Percentiles rank a stretch among this genome's conserved stretches.
These are phyloP conservation scores for Hygrocybe punicea DNA, from an alignment of 768 basidiomycete species.

Conservation along the genomic window DNA sequence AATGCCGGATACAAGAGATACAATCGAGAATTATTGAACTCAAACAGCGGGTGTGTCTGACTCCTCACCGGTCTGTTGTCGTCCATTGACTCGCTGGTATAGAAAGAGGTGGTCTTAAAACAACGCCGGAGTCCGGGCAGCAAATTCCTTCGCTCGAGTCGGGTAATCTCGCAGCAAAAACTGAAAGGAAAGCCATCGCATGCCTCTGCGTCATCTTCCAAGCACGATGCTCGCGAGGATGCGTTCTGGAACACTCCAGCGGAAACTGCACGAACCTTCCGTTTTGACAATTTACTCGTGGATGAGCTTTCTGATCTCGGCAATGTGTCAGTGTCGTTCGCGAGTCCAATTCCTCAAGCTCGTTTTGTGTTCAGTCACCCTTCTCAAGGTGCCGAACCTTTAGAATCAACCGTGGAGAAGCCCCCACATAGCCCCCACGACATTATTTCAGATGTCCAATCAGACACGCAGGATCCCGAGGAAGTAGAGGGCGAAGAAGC, in stretches of 20 bases:
- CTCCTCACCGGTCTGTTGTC: background rate
- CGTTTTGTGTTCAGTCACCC: background rate
- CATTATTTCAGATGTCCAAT: background rate
- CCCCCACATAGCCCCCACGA: background rate
- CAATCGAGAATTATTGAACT: constrained; percentile 40
- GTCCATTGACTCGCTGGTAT: background rate
- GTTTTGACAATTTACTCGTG: constrained; percentile 60
- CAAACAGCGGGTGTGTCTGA: constrained; percentile 37
- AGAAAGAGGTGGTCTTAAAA: constrained; percentile 24
- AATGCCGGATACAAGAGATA: constrained; percentile 38
- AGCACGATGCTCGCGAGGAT: constrained; percentile 32
- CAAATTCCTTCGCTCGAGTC: background rate
- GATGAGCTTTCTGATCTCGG: constrained; percentile 62
- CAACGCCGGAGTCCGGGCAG: background rate
- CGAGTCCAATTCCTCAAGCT: constrained; percentile 26
- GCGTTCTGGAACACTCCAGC: constrained; percentile 64
- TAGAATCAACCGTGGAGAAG: background rate
- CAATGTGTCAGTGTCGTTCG: constrained; percentile 46
- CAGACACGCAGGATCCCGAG: background rate
- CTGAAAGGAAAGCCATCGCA: constrained; percentile 9
- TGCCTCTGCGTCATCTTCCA: constrained; percentile 25
- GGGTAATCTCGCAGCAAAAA: background rate
- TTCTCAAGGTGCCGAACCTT: background rate
- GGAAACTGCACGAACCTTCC: constrained; percentile 51
- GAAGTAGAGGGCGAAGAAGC: constrained; percentile 4